Percentiles rank a stretch among this genome's conserved stretches.
phyloP scores from a whole-genome alignment of 176 grass and related monocot species.

The Tillandsia fasciculata region DNA sequence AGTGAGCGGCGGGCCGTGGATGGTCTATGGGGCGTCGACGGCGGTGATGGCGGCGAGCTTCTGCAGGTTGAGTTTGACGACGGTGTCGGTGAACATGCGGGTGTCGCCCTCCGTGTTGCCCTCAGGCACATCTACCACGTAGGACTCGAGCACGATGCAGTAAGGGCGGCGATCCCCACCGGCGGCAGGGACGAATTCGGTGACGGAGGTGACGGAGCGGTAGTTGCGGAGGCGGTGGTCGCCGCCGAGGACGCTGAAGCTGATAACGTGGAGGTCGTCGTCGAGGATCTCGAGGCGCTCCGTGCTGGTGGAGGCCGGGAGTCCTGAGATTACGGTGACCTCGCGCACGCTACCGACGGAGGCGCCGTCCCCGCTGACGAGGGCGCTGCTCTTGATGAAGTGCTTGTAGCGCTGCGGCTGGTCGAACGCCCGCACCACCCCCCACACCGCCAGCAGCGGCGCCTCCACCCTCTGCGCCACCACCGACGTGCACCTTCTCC shows the following conservation, averaged over 20 bases:
- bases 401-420: slow-evolving; percentile 87
- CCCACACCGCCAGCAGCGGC: slow-evolving; percentile 64
- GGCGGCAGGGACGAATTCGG: slow-evolving; percentile 31
- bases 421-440: slow-evolving; percentile 67
- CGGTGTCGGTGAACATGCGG: slow-evolving; percentile 83
- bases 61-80: slow-evolving; percentile 93
- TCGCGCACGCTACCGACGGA: slow-evolving; percentile 81
- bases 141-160: slow-evolving; percentile 79
- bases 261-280: slow-evolving; percentile 69
- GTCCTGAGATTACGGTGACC: slow-evolving; percentile 73
- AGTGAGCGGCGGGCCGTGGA: too few species aligned
- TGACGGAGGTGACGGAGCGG: slow-evolving; percentile 92
- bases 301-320: slow-evolving; percentile 78
- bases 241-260: slow-evolving; percentile 87
- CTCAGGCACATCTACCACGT: slow-evolving; percentile 84
- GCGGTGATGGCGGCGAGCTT: slow-evolving; percentile 63
- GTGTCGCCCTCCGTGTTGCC: slow-evolving; percentile 88
- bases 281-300: slow-evolving; percentile 97
- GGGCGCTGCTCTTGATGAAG: slow-evolving; percentile 75
- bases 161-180: slow-evolving; percentile 14
- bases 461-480: slow-evolving; percentile 69
- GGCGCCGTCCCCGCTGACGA: slow-evolving; percentile 48
- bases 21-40: background rate
- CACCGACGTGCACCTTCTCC: slow-evolving; percentile 67
- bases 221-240: slow-evolving; percentile 94